phyloP scores from a whole-genome alignment of 202 grass and related monocot species.

The Schoenoplectus triqueter region DNA sequence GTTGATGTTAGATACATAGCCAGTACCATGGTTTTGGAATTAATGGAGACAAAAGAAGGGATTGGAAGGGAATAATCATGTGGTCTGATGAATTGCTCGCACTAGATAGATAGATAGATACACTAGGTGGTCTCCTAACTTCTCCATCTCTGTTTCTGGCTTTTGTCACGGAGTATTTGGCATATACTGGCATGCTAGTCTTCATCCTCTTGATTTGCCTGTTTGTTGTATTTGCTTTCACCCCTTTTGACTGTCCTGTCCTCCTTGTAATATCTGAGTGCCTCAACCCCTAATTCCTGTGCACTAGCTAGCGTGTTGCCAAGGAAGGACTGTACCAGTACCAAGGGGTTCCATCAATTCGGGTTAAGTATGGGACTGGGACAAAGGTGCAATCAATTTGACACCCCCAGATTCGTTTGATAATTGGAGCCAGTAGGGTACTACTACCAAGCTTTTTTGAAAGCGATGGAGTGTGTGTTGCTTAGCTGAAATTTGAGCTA shows the following conservation, averaged over 20 bases:
- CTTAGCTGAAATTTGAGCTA: neutral
- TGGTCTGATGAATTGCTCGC: slow-evolving; percentile 46
- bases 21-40: neutral
- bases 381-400: neutral
- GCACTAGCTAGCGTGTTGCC: neutral
- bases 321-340: slow-evolving; percentile 21
- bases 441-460: slow-evolving; percentile 15
- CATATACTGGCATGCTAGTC: slow-evolving; percentile 41
- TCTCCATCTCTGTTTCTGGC: slow-evolving; percentile 32
- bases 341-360: slow-evolving; percentile 22
- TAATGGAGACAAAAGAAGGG: slow-evolving; percentile 33
- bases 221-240: slow-evolving; percentile 35
- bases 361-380: slow-evolving; percentile 21
- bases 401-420: slow-evolving; percentile 12
- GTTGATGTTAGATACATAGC: slow-evolving; percentile 40
- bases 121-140: neutral
- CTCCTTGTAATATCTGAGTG: slow-evolving; percentile 19
- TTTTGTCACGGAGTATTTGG: slow-evolving; percentile 41
- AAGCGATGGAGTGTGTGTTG: slow-evolving; percentile 18
- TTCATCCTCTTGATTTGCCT: slow-evolving; percentile 19
- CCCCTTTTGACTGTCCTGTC: slow-evolving; percentile 33
- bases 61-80: slow-evolving; percentile 47
- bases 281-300: slow-evolving; percentile 27
- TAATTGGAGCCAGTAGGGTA: neutral
- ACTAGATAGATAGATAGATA: slow-evolving; percentile 13